Conservation (phyloP, 495 filamentous ascomycete species). For the Xylaria scruposa region DNA sequence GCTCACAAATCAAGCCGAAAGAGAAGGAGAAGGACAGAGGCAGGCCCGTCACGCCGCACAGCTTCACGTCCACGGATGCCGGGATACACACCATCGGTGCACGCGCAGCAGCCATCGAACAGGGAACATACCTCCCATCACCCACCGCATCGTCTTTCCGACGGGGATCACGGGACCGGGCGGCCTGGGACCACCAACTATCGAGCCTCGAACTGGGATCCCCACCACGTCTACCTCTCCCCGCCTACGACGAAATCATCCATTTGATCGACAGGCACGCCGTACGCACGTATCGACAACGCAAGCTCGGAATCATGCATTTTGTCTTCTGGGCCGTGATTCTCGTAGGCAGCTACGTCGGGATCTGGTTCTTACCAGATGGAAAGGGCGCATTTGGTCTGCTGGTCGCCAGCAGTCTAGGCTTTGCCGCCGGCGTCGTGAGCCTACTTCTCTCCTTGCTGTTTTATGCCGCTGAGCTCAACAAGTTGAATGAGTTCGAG, state of each 20-base stretch:
- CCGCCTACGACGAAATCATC: slow-evolving; percentile 76
- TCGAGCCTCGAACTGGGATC: slow-evolving; percentile 29
- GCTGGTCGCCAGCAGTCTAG: slow-evolving; percentile 76
- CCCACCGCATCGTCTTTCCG: slow-evolving; percentile 35
- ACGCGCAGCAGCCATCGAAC: slow-evolving; percentile 45
- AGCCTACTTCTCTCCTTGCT: slow-evolving; percentile 86
- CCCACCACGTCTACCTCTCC: slow-evolving; percentile 37
- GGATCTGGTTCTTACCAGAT: slow-evolving; percentile 81
- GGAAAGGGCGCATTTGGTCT: slow-evolving; percentile 83
- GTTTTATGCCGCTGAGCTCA: slow-evolving; percentile 82
- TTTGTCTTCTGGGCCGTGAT: slow-evolving; percentile 71
- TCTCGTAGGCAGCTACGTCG: slow-evolving; percentile 74
- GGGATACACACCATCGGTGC: slow-evolving; percentile 77
- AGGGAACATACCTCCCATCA: slow-evolving; percentile 49
- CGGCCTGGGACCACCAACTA: slow-evolving; percentile 32
- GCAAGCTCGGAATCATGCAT: slow-evolving; percentile 71
- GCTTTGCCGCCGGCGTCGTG: slow-evolving; percentile 74
- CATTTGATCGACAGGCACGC: slow-evolving; percentile 69
- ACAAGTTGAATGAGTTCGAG: slow-evolving; percentile 89
- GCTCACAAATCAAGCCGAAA: slow-evolving; percentile 7
- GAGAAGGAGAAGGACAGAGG: slow-evolving; percentile 15
- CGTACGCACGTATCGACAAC: slow-evolving; percentile 71
- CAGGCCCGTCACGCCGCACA: slow-evolving; percentile 36
- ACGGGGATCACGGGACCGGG: slow-evolving; percentile 31
- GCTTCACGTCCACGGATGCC: slow-evolving; percentile 69